These are phyloP conservation scores for Kondoa subrosea DNA, from an alignment of 768 basidiomycete genomes.

Conservation along the genomic window DNA sequence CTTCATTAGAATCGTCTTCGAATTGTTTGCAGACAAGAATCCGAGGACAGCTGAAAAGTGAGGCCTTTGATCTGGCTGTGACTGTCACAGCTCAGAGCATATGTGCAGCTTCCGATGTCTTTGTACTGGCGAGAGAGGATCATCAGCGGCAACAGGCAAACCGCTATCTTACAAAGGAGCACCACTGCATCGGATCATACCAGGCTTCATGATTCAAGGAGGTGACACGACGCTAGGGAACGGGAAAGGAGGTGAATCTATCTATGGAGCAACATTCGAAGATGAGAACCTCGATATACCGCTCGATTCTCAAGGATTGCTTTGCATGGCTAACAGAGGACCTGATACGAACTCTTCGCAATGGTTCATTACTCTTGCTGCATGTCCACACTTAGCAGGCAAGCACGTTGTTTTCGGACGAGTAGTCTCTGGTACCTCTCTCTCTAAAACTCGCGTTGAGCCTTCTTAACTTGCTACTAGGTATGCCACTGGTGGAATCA, in stretches of 20 bases:
- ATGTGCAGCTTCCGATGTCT: constrained; percentile 56
- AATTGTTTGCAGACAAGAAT: constrained; percentile 53
- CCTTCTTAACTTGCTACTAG: no score
- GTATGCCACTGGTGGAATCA: constrained; percentile 20
- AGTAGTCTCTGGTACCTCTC: constrained; percentile 32
- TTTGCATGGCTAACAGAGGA: constrained; percentile 82
- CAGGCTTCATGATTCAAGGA: constrained; percentile 32
- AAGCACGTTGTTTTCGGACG: constrained; percentile 35
- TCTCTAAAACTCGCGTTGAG: no score
- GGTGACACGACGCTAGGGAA: constrained; percentile 63
- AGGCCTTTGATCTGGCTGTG: constrained; percentile 21
- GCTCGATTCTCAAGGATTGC: constrained; percentile 53
- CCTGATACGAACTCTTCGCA: constrained; percentile 39
- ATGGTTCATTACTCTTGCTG: constrained; percentile 67
- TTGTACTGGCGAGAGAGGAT: constrained; percentile 70
- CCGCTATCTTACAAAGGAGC: constrained; percentile 64
- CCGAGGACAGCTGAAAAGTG: constrained; percentile 73
- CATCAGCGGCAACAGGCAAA: constrained; percentile 46
- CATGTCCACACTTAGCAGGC: constrained; percentile 48
- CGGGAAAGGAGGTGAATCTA: constrained; percentile 64
- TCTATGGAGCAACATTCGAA: constrained; percentile 55
- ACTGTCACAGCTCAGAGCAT: background rate
- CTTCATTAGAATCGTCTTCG: constrained; percentile 34
- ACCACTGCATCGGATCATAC: constrained; percentile 61
- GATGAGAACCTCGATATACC: constrained; percentile 57